Conservation (phyloP, 2,329 filamentous ascomycete species). For the Stachybotrys echinatus region DNA sequence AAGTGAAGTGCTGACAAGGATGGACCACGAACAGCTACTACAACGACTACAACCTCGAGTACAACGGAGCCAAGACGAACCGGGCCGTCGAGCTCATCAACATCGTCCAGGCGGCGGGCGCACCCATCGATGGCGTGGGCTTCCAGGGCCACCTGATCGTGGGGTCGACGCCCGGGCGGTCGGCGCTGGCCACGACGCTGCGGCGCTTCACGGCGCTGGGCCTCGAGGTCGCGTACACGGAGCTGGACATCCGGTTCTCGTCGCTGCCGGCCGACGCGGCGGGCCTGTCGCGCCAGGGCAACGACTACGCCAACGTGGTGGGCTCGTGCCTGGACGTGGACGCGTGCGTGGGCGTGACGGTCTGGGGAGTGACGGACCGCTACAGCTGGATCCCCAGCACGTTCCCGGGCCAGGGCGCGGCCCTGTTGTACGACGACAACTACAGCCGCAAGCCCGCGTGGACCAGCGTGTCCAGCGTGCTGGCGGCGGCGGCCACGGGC, state of each 20-base stretch:
- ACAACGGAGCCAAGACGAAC: constrained; percentile 39
- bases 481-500: constrained; percentile 21
- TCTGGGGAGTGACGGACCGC: constrained; percentile 37
- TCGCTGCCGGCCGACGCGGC: constrained; percentile 36
- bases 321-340: constrained; percentile 30
- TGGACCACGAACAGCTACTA: constrained; percentile 26
- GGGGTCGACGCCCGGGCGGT: constrained; percentile 41
- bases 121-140: constrained; percentile 58
- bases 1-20: background rate
- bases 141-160: constrained; percentile 57
- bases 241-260: constrained; percentile 52
- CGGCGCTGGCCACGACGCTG: constrained; percentile 39
- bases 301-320: constrained; percentile 37
- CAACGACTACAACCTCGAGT: constrained; percentile 58
- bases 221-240: constrained; percentile 55
- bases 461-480: constrained; percentile 26
- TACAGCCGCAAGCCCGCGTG: constrained; percentile 35
- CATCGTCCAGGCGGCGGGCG: constrained; percentile 38
- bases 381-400: constrained; percentile 31
- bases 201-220: constrained; percentile 43
- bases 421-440: constrained; percentile 30
- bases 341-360: constrained; percentile 36
- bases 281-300: constrained; percentile 38
- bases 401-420: constrained; percentile 33
- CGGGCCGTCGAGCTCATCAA: constrained; percentile 38